These are phyloP conservation scores for Zymoseptoria passerinii DNA, from an alignment of 2,329 filamentous ascomycete species.

Conservation along the genomic window DNA sequence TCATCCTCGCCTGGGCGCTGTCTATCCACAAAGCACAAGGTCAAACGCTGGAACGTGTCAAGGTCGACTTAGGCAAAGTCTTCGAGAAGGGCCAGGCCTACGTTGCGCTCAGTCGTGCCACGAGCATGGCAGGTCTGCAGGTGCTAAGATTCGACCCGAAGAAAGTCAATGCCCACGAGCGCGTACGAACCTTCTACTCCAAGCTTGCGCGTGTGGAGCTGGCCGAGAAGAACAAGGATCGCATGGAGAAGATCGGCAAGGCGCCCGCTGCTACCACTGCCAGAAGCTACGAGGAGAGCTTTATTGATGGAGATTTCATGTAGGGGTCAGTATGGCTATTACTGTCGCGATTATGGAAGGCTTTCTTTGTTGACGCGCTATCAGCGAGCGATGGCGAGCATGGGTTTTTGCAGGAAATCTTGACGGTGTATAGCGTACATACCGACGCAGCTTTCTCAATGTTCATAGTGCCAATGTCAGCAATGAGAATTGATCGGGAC, in stretches of 20 bases:
- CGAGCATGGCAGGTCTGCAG: conserved; percentile 75
- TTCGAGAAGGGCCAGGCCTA: conserved; percentile 99
- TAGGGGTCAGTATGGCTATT: not conserved
- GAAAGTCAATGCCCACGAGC: conserved; percentile 90
- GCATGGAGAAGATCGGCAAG: conserved; percentile 23
- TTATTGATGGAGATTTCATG: conserved; percentile 18
- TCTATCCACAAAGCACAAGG: conserved; percentile 98
- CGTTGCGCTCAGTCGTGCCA: conserved; percentile 88
- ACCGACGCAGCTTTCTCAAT: conserved; percentile 1
- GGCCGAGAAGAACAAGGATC: conserved; percentile 27
- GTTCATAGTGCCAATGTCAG: not conserved
- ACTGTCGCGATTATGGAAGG: not conserved
- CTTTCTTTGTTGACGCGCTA: not conserved
- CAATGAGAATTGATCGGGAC: not conserved
- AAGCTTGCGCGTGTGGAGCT: conserved; percentile 66
- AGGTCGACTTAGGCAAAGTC: conserved; percentile 82
- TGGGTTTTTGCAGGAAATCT: not conserved
- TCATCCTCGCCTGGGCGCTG: conserved; percentile 93
- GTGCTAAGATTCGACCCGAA: conserved; percentile 79
- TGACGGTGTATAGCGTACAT: not conserved
- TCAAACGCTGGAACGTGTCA: conserved; percentile 86
- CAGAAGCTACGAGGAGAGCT: conserved; percentile 26
- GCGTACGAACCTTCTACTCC: conserved; percentile 77
- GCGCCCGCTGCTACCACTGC: conserved; percentile 23
- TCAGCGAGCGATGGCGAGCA: not conserved